Evolutionary conservation across 768 basidiomycete species (phyloP).

Genomic region (Pulveroboletus sp.): DNA sequence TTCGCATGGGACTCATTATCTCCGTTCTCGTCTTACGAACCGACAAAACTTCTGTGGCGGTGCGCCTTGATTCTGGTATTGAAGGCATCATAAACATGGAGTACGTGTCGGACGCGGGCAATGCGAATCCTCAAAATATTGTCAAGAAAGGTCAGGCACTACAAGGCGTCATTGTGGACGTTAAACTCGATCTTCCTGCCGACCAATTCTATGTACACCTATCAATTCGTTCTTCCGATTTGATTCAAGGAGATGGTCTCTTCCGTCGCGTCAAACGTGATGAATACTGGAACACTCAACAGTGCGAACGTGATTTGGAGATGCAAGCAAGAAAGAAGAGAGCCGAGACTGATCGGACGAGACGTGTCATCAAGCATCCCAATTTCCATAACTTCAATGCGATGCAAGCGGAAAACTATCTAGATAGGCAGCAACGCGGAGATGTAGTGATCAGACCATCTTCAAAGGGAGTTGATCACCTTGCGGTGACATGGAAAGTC

Average conservation of each 20-base stretch:
- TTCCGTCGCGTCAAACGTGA: conserved; percentile 59
- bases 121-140: conserved; percentile 38
- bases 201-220: conserved; percentile 69
- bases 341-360: conserved; percentile 70
- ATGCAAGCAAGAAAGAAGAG: conserved; percentile 78
- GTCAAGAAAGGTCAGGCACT: conserved; percentile 79
- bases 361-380: conserved; percentile 93
- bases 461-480: conserved; percentile 87
- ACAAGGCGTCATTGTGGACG: conserved; percentile 69
- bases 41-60: conserved; percentile 43
- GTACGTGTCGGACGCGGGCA: conserved; percentile 51
- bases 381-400: conserved; percentile 97
- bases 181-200: conserved; percentile 56
- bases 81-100: conserved; percentile 69
- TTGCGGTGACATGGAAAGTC: conserved; percentile 99
- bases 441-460: conserved; percentile 97
- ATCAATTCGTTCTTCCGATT: conserved; percentile 61
- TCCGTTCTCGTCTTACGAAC: conserved; percentile 65
- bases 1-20: conserved; percentile 76
- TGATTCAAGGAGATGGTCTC: conserved; percentile 55
- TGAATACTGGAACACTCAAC: conserved; percentile 60
- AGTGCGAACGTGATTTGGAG: conserved; percentile 63
- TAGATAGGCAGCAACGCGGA: conserved; percentile 88
- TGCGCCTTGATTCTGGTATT: conserved; percentile 90
- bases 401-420: conserved; percentile 79